Evolutionary conservation across 2,329 filamentous ascomycete genomes (phyloP), one percentile per base, ranked within the genome.

Genomic region (Parastagonospora nodorum): DNA sequence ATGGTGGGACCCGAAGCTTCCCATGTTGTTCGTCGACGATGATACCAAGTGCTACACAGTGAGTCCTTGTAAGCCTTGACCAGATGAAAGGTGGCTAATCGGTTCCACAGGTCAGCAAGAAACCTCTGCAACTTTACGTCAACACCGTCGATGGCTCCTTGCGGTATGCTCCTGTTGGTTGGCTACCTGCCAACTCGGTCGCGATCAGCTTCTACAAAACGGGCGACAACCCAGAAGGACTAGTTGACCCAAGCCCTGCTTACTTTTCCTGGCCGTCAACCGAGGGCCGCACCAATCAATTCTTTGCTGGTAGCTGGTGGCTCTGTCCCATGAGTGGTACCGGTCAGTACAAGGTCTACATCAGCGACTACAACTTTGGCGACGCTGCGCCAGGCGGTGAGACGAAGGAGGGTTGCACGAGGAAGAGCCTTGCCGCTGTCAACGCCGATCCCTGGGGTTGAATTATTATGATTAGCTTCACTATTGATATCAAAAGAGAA

Each of bases 211-310:
- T 64, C 50, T 67, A 57, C 52, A 59, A 67, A 46, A 63, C 58
- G 8, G 62, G 66, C 28, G 61, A 61, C 57, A 69, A 68, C 42
- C 66, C 64, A 19, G 55, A 63, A n/a, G 51, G 55, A 6, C 19
- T 46, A 4, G 46, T 66, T 10, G 54, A 55, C 33, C 58, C 60
- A 30, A 66, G 58, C 32, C 58, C 66, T 14, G 60, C 64, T 15
- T 61, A 58, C 46, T 54, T 69, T 32, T 60, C 61, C 52, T 71
- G 67, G 63, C 67, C 65, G 11, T 60, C 53, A 35, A 67, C 66
- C 8, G 39, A 51, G 27, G 64, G 60, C 2, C 52, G 54, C 30
- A 41, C 47, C 10, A 16, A 38, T 27, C 42, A 27, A 45, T 49
- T 52, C 44, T 39, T 53, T 32, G 48, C 48, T 16, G 51, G 50